Evolutionary conservation across 1,139 yeast species (phyloP), one percentile per base, ranked within the genome.

Genomic region (Taphrina sp.): DNA sequence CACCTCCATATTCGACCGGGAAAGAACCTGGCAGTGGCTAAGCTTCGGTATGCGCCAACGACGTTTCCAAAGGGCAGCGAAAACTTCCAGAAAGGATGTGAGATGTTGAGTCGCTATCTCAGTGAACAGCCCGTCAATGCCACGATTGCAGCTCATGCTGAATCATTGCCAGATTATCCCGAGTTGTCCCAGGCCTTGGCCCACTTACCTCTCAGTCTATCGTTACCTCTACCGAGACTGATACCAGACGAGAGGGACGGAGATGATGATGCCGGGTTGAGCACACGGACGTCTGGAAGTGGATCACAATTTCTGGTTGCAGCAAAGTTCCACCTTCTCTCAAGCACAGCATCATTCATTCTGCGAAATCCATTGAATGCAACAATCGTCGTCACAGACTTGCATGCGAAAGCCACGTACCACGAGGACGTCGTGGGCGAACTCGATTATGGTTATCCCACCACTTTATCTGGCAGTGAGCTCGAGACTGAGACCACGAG

Each of bases 321-420:
- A 12, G 54, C 54, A 23, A 49, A 49, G n/a, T 49, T 49, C 20
- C 54, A 49, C 24, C 23, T 49, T 4, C 19, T 49, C 17, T 38
- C 46, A 28, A 38, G 46, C 17, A 37, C 54, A 8, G 54, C 54
- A 10, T 42, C 44, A 8, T 49, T 49, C 39, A 39, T 24, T 16
- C 46, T 49, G 20, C 54, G 54, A 24, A 49, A 49, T 17, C 54
- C 54, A 20, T 24, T 49, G 17, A 39, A 49, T 41, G 46, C 12
- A n/a, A 31, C 46, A 5, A 23, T 49, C 34, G 31, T 31, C 12
- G 36, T 49, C 33, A 38, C 54, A 8, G 39, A 49, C 17, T 20
- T 49, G 41, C 46, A 38, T 17, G 54, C 54, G 23, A 23, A 5
- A 8, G 54, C 54, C 12, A 29, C 24, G 14, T 49, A 49, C 24